phyloP scores from a whole-genome alignment of 1,284 basidiomycete species.

The Pseudozyma tsukubaensis region DNA sequence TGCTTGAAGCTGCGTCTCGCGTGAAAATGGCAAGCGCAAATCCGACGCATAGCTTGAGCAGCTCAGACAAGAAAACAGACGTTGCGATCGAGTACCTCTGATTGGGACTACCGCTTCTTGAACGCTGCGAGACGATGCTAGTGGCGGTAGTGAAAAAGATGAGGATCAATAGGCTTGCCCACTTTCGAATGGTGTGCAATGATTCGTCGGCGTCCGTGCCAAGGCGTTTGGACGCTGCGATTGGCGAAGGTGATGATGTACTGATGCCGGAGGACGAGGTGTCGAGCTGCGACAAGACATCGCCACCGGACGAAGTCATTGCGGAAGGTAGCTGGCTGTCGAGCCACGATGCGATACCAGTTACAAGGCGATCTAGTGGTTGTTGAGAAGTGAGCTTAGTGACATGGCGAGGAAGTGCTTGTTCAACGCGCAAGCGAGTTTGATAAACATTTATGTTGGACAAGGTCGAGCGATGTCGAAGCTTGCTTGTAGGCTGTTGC shows the following conservation, averaged over 20 bases:
- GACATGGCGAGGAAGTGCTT: too few species aligned
- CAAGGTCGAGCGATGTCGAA: too few species aligned
- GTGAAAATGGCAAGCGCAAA: constrained; percentile 12
- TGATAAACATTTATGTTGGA: too few species aligned
- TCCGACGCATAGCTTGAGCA: constrained; percentile 32
- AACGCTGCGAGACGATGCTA: constrained; percentile 38
- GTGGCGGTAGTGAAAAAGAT: constrained; percentile 40
- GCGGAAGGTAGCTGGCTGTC: too few species aligned
- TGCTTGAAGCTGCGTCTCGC: neutral
- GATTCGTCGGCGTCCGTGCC: neutral
- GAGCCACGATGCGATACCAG: too few species aligned
- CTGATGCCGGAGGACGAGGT: neutral
- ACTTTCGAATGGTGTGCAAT: constrained; percentile 13
- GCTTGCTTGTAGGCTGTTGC: too few species aligned
- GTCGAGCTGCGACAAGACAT: constrained; percentile 2
- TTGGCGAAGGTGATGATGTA: neutral
- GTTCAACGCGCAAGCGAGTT: too few species aligned
- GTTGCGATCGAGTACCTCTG: constrained; percentile 34
- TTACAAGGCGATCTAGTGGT: too few species aligned
- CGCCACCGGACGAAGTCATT: neutral
- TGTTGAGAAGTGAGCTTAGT: too few species aligned
- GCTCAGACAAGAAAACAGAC: constrained; percentile 34
- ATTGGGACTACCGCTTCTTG: constrained; percentile 6
- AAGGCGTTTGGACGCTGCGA: too few species aligned
- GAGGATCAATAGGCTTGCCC: constrained; percentile 30